Evolutionary conservation across 805 yeast genomes (phyloP), one percentile per base, ranked within the genome.

Genomic region (Brettanomyces anomalus): DNA sequence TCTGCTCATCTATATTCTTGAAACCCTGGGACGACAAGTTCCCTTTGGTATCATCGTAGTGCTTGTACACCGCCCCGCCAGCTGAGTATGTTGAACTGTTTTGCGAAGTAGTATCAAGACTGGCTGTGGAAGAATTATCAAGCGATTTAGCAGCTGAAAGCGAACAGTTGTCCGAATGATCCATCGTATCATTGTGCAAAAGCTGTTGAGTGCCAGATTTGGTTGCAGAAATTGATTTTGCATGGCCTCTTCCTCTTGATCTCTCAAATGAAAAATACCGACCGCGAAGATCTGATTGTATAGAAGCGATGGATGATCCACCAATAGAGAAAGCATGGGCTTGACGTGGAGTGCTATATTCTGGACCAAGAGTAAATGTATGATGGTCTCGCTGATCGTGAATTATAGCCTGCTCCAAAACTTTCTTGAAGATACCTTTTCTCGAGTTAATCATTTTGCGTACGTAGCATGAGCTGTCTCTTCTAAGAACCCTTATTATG

Each of bases 401-500:
- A 8, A 16, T 16, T n/a, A 31, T 11, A 32, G 36, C 41, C 16
- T n/a, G 17, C 15, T 20, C 16, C 15, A 38, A 16, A 10, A 17
- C 34, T 16, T 13, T 18, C 16, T 38, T 38, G 15, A 24, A 30
- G 16, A 15, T 34, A 11, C 34, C 40, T 35, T 51, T 57, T 37
- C 49, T 57, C 31, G 41, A 35, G 4, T 39, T 38, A 3, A 44
- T 6, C 2, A 46, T 42, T 40, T 67, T 67, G 43, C 81, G 54
- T 13, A 67, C 60, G 10, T 55, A 52, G 41, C 74, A 67, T 0
- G 93, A 82, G 42, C 81, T 70, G 58, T 88, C 97, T 44, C 85
- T 81, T 54, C 97, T 69, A 57, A 84, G 85, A 0, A 88, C 83
- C 37, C 93, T 62, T 26, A 88, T 83, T 2, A 71, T 50, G 0